Evolutionary conservation across 805 yeast species (phyloP).

Genomic region (Debaryomyces prosopidis): DNA sequence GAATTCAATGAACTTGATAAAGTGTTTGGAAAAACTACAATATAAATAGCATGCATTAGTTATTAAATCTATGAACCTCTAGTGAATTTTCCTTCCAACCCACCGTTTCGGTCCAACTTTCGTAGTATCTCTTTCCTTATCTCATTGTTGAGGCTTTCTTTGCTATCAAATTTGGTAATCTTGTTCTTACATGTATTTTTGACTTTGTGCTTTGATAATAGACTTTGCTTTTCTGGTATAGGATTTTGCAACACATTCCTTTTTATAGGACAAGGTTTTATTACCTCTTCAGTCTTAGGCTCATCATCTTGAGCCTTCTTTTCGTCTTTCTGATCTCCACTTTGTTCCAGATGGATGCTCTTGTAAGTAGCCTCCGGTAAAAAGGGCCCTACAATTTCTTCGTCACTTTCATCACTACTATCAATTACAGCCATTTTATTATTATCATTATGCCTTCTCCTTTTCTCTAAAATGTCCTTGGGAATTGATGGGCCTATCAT

Average conservation of each 20-base stretch:
- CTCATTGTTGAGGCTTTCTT: constrained; percentile 8
- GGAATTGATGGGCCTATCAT: constrained; percentile 2
- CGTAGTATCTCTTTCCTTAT: constrained; percentile 10
- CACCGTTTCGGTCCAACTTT: constrained; percentile 8
- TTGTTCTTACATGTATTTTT: not conserved
- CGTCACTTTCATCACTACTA: not conserved
- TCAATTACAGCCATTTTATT: not conserved
- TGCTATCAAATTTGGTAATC: constrained; percentile 9
- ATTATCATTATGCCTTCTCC: not conserved
- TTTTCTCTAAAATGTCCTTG: not conserved
- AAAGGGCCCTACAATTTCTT: not conserved
- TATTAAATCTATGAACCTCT: not conserved
- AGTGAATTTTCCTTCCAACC: constrained; percentile 8
- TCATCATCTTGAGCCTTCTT: too few species aligned
- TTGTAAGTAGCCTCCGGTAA: not conserved
- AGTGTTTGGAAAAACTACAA: constrained; percentile 24
- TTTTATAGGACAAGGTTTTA: too few species aligned
- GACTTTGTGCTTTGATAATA: not conserved
- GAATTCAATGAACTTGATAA: constrained; percentile 26
- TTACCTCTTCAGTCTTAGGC: too few species aligned
- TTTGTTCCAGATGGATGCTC: too few species aligned
- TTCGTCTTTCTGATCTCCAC: too few species aligned
- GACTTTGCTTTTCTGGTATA: not conserved
- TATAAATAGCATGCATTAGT: constrained; percentile 2
- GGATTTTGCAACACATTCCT: too few species aligned